Conservation (phyloP, 768 basidiomycete species). For the Suillus cothurnatus region DNA sequence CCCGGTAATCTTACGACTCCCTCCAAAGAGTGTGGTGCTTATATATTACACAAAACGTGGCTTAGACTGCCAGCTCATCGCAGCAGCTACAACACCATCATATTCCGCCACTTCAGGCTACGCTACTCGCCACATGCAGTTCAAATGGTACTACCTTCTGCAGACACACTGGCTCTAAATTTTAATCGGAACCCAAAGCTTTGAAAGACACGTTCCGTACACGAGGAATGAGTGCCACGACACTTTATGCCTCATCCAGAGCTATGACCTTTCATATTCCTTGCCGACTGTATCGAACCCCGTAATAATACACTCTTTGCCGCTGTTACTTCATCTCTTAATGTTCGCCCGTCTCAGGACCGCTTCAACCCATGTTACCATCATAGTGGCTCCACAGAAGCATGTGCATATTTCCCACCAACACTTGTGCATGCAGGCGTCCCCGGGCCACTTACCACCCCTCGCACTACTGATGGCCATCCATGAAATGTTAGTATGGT, state of each 20-base stretch:
- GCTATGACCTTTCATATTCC: conserved; percentile 48
- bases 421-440: conserved; percentile 54
- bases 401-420: conserved; percentile 49
- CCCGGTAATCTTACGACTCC: conserved; percentile 32
- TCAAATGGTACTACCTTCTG: conserved; percentile 42
- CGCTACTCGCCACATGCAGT: conserved; percentile 40
- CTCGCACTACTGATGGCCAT: conserved; percentile 60
- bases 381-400: conserved; percentile 47
- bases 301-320: conserved; percentile 58
- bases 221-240: conserved; percentile 46
- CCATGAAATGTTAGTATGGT: conserved; percentile 58
- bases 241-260: conserved; percentile 57
- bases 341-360: conserved; percentile 30
- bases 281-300: conserved; percentile 51
- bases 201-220: conserved; percentile 32
- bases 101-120: conserved; percentile 11
- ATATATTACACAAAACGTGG: conserved; percentile 32
- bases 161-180: conserved; percentile 24
- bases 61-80: conserved; percentile 30
- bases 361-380: conserved; percentile 40
- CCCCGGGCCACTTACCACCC: conserved; percentile 55
- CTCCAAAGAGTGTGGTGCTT: conserved; percentile 40
- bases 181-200: conserved; percentile 22
- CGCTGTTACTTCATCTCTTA: conserved; percentile 35
- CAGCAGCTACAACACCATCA: conserved; percentile 39